Conservation (phyloP, 768 basidiomycete genomes). For the Tephrocybe sp. region DNA sequence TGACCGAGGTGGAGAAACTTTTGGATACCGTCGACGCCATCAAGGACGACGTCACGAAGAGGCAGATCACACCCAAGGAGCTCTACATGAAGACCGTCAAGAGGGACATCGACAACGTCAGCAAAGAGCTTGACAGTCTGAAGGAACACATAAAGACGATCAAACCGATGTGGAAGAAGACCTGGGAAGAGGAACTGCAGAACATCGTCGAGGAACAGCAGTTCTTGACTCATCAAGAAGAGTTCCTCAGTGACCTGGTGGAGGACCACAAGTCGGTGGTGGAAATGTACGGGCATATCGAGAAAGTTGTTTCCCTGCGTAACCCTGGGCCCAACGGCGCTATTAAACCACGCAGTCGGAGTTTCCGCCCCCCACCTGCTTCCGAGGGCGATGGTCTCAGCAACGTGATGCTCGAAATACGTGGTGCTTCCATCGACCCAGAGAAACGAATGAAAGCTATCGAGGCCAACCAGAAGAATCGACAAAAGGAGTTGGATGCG, state of each 20-base stretch:
- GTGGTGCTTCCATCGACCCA: conserved; percentile 78
- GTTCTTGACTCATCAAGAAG: conserved; percentile 89
- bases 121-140: conserved; percentile 70
- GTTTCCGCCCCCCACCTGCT: conserved; percentile 57
- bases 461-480: conserved; percentile 76
- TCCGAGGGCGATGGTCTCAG: conserved; percentile 69
- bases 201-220: conserved; percentile 97
- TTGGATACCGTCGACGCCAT: conserved; percentile 88
- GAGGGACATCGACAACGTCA: conserved; percentile 65
- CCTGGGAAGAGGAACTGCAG: conserved; percentile 95
- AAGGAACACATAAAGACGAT: conserved; percentile 84
- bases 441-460: conserved; percentile 89
- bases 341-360: conserved; percentile 31
- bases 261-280: conserved; percentile 90
- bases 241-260: conserved; percentile 81
- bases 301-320: conserved; percentile 79
- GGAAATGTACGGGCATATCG: conserved; percentile 87
- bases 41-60: conserved; percentile 88
- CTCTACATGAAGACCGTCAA: conserved; percentile 66
- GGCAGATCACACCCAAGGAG: conserved; percentile 81
- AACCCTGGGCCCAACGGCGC: conserved; percentile 41
- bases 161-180: conserved; percentile 98
- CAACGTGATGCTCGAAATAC: conserved; percentile 89
- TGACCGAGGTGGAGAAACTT: conserved; percentile 91
- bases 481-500: conserved; percentile 71